Evolutionary conservation across 2,329 filamentous ascomycete genomes (phyloP).

Genomic region (Paraphaeosphaeria minitans): DNA sequence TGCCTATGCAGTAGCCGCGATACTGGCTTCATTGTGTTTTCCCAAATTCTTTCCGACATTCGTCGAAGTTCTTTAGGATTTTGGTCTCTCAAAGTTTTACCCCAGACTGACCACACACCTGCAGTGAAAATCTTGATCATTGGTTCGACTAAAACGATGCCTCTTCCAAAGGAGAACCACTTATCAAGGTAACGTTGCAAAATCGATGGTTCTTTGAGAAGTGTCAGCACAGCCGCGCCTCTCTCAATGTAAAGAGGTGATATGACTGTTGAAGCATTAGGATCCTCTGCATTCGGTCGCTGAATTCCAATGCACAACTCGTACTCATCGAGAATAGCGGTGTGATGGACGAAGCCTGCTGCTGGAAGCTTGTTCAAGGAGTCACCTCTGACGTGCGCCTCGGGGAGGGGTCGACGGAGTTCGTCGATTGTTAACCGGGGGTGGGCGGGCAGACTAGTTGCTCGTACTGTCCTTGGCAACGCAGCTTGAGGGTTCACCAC

Average conservation of each 20-base stretch:
- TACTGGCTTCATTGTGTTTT: constrained; percentile 48
- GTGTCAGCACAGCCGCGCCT: constrained; percentile 32
- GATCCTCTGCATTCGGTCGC: constrained; percentile 11
- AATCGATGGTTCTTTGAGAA: constrained; percentile 33
- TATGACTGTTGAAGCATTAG: constrained; percentile 15
- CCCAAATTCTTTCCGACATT: constrained; percentile 51
- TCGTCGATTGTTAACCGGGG: constrained; percentile 23
- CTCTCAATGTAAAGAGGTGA: constrained; percentile 30
- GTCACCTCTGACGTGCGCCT: constrained; percentile 14
- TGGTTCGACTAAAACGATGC: constrained; percentile 42
- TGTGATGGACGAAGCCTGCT: constrained; percentile 30
- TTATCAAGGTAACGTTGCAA: constrained; percentile 41
- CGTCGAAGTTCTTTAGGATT: constrained; percentile 37
- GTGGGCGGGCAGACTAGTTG: constrained; percentile 24
- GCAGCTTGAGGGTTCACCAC: not conserved
- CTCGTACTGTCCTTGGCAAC: constrained; percentile 15
- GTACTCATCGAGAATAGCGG: constrained; percentile 36
- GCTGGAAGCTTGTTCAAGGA: constrained; percentile 18
- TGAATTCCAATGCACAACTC: constrained; percentile 33
- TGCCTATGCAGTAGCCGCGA: constrained; percentile 37
- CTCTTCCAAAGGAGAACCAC: constrained; percentile 37
- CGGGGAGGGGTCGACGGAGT: constrained; percentile 21
- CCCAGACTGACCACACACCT: constrained; percentile 35
- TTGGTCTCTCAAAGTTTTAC: constrained; percentile 28
- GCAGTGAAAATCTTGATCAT: constrained; percentile 39